These are phyloP conservation scores for Rhizoctonia solani DNA, from an alignment of 1,284 basidiomycete genomes.

Conservation along the genomic window DNA sequence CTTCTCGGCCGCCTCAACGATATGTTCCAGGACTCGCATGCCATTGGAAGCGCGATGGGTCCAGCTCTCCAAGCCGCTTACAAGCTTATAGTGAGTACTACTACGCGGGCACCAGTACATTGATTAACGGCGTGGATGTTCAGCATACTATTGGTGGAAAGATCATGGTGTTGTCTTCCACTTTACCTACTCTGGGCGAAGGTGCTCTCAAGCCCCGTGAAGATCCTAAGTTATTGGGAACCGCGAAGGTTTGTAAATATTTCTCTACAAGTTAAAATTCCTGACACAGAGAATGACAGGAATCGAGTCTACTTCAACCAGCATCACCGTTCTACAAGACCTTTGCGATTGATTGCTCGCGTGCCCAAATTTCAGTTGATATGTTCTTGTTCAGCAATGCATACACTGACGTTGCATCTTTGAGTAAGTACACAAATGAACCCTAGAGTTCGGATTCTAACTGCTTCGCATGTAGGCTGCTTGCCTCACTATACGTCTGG, in stretches of 20 bases:
- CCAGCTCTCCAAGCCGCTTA: constrained; percentile 95
- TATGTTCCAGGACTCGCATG: constrained; percentile 95
- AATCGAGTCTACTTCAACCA: constrained; percentile 84
- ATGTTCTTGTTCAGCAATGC: constrained; percentile 97
- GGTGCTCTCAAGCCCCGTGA: constrained; percentile 96
- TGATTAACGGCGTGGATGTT: constrained; percentile 8
- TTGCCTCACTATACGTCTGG: constrained; percentile 98
- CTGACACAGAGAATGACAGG: constrained; percentile 50
- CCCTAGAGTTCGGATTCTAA: too few relatives aligned
- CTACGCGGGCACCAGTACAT: constrained; percentile 10
- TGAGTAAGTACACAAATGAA: too few relatives aligned
- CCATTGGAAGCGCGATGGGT: constrained; percentile 93
- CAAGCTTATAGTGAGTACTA: constrained; percentile 77
- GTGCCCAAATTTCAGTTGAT: constrained; percentile 96
- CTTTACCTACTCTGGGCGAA: constrained; percentile 85
- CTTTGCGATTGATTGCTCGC: constrained; percentile 97
- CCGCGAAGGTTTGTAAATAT: constrained; percentile 68
- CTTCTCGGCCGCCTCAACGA: constrained; percentile 85
- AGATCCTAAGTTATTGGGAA: constrained; percentile 95
- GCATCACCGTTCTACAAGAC: constrained; percentile 97
- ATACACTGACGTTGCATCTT: constrained; percentile 95
- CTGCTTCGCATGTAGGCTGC: constrained; percentile 63
- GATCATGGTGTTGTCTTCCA: constrained; percentile 87
- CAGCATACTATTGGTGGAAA: constrained; percentile 92
- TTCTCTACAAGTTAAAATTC: constrained; percentile 8